Conservation (phyloP, 192 early-diverging fungal genomes). For the Umbelopsis isabellina region DNA sequence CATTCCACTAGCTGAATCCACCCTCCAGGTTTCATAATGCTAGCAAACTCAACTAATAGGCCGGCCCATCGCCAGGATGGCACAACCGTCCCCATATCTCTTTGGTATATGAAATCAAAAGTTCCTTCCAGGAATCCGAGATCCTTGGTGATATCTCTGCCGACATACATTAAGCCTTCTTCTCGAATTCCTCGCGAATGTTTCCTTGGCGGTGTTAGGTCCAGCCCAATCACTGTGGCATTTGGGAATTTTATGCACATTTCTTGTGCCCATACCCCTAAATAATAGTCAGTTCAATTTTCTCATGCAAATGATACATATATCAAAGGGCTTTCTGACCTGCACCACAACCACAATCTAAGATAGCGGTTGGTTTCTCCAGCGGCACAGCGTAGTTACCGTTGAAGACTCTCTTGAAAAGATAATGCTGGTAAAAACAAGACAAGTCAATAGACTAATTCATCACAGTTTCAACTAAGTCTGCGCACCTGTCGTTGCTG, state of each 20-base stretch:
- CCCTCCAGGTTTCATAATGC: conserved; percentile 40
- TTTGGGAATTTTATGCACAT: conserved; percentile 52
- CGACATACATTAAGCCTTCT: conserved; percentile 38
- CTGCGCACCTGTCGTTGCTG: conserved; percentile 2
- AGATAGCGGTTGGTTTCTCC: background rate
- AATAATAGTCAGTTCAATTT: background rate
- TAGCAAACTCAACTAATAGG: conserved; percentile 27
- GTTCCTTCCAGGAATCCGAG: conserved; percentile 46
- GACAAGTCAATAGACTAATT: background rate
- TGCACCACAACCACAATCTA: conserved; percentile 31
- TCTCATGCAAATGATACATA: background rate
- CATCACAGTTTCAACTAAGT: background rate
- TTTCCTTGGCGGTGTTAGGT: conserved; percentile 38
- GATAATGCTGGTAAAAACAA: conserved; percentile 25
- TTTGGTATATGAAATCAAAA: conserved; percentile 52
- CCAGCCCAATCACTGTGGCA: conserved; percentile 50
- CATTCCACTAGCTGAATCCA: conserved; percentile 32
- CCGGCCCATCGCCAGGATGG: conserved; percentile 27
- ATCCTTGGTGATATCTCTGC: conserved; percentile 40
- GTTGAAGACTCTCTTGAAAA: conserved; percentile 32
- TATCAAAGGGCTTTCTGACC: conserved; percentile 17
- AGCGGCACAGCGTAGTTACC: conserved; percentile 25
- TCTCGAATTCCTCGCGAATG: background rate
- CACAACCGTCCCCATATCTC: conserved; percentile 28
- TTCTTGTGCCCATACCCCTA: conserved; percentile 45